Base-by-base conservation (phyloP, 202 grass and related monocot species). In the Dendrocalamus latiflorus region DNA sequence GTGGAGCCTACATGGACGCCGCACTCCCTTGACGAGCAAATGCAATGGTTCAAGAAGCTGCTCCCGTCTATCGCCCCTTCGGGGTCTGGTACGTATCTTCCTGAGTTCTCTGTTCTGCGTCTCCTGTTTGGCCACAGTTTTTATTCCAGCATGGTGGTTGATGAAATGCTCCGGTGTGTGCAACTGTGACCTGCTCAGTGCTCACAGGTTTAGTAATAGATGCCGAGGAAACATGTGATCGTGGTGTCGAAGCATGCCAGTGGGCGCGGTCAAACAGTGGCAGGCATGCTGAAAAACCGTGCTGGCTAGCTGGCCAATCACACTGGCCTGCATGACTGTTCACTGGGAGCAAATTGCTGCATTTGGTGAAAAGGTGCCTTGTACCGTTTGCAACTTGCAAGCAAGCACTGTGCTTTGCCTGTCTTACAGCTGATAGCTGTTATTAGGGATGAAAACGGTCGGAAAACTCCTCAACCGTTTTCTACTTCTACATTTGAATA, bases 21-120 rank as follows among this genome's bases (percentile, higher is more conserved):
- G 17, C 91, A 96, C 66, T 92, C 91, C 71, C 83, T 99, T 65
- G 70, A 82, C 3, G 88, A 91, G 72, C 96, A 99, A 76, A 76
- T 98, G 68, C 81, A 90, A 77, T 95, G 89, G 95, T 98, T 98
- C 85, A 93, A 93, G 77, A 74, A 91, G 72, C 51, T 98, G 72
- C 89, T 95, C 70, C 56, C 64, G 65, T 72, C 79, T 41, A 58
- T 84, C 81, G 33, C 90, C 53, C 34, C 61, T 54, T 83, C 82
- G 42, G 87, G 90, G 85, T 87, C 84, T 37, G 84, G 89, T 90
- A 57, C 3, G 20, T 6, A 9, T 21, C 37, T 80, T 70, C 59
- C 37, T 65, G 63, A 42, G 15, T 79, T 86, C 14, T 68, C 18
- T 77, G 50, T 58, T 45, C 26, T 59, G 72, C 20, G 10, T 44